Evolutionary conservation across 2,329 filamentous ascomycete species (phyloP), one percentile per base, ranked within the genome.

Genomic region (Talaromyces sp.): DNA sequence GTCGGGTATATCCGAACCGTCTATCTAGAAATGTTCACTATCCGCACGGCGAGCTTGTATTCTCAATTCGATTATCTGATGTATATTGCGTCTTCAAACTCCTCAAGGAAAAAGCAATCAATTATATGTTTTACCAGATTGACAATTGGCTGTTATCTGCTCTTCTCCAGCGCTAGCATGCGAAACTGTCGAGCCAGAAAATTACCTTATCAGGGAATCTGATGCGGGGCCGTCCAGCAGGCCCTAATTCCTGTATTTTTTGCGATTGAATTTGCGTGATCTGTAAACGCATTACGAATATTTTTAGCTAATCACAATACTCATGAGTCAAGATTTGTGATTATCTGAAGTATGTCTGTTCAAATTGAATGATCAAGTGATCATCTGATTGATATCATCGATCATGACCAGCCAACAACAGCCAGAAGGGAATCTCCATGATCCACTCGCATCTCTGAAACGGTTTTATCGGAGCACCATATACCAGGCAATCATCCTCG

Each of bases 401-500:
- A 57, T 57, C n/a, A 57, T 57, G 54, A 4, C 54, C 14, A n/a
- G 14, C 11, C 54, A 57, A 57, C 33, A 57, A 22, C 31, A 39
- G 33, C 11, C 19, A 5, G 52, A 35, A 14, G n/a, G n/a, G 3
- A 19, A 3, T 8, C 35, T 11, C 6, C 35, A 33, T 41, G 56
- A 49, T 49, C 8, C 35, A 41, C 13, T 58, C 31, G 43, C 56
- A 43, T 14, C 24, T 22, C 6, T 62, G 31, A 22, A 54, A 27
- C 45, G 45, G 9, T 52, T 62, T 16, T 66, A 61, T 62, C 47
- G 80, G 6, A 79, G 78, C 58, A 80, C 80, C 1, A 70, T 83
- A 0, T 83, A 80, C 71, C 81, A 83, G 65, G 80, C 81, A 59
- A 78, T 83, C 41, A 65, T 83, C n/a, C 77, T 82, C 3, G 81